Base-by-base conservation (phyloP, 2,329 filamentous ascomycete genomes). In the Sclerotinia sclerotiorum region DNA sequence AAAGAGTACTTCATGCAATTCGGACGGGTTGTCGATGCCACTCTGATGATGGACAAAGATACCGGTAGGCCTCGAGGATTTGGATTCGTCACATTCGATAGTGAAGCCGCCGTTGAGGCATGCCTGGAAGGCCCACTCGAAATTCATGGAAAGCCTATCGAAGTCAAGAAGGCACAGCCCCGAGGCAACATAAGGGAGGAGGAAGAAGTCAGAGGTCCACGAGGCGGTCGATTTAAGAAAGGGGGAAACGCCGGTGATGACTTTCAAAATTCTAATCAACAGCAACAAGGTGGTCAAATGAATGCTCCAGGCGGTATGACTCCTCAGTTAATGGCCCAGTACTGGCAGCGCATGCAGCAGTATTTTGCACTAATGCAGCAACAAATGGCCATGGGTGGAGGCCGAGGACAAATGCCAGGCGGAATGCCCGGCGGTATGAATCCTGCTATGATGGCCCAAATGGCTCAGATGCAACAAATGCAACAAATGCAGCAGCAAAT, bases 1-100 rank as follows among this genome's bases (percentile, higher is more conserved):
- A 93, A 93, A 77, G 90, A 95, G 70, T 99, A 97, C 81, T 99
- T 99, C 81, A 93, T 91, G 76, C 92, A 97, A 77, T 99, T 98
- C 76, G 95, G 95, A 39, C 90, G 94, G 70, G 95, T 99, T 27
- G 90, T 99, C 51, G 95, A 99, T 80, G 95, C 95, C 2, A 99
- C 95, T 0, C 87, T 99, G 2, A 99, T 99, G 95, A 99, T 99
- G 89, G 95, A 99, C 79, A 99, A 99, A 81, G 95, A 99, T 79
- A 99, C 95, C 0, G 95, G 95, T n/a, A 88, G 95, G 52, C 95
- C 95, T 3, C 87, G 95, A 77, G 95, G 95, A 1, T 99, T 99
- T 76, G 95, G 95, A 19, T 99, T 99, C 79, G 95, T 99, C 65
- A 99, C 95, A 0, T 99, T 99, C 75, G 95, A 99, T 80, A 96